These are phyloP conservation scores for Didymella pinodella DNA, from an alignment of 2,329 filamentous ascomycete species.

Conservation along the genomic window DNA sequence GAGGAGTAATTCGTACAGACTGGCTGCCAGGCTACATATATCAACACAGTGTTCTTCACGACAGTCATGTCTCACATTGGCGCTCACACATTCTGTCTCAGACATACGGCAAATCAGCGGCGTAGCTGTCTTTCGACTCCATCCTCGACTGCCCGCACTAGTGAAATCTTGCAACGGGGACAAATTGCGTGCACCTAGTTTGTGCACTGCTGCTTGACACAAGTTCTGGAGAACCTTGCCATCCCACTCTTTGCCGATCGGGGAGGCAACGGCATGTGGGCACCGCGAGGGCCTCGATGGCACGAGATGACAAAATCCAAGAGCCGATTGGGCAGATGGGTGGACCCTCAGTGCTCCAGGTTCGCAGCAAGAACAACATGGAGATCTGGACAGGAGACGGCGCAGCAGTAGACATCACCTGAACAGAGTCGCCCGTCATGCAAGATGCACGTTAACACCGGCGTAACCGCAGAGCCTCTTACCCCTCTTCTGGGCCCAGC, in stretches of 20 bases:
- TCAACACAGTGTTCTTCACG: conserved; percentile 1
- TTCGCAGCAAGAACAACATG: conserved; percentile 12
- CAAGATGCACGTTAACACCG: conserved; percentile 4
- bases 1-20: not conserved
- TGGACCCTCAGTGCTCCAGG: conserved; percentile 12
- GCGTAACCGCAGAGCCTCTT: conserved; percentile 20
- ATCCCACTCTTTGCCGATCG: conserved; percentile 19
- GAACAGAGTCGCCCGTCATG: not conserved
- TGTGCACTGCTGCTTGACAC: not conserved
- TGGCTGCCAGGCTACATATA: conserved; percentile 9
- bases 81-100: too few relatives aligned
- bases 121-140: not conserved
- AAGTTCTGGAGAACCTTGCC: conserved; percentile 12
- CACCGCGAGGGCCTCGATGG: conserved; percentile 12
- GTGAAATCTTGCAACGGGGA: not conserved
- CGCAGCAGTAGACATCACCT: not conserved
- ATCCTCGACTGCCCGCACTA: not conserved
- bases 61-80: too few relatives aligned
- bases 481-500: conserved; percentile 17
- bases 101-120: not conserved
- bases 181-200: not conserved
- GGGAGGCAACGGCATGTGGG: conserved; percentile 20
- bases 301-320: conserved; percentile 9
- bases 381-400: not conserved
- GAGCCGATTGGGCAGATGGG: conserved; percentile 19